These are phyloP conservation scores for Leucaena leucocephala DNA, from an alignment of 306 rosid species.

Conservation along the genomic window DNA sequence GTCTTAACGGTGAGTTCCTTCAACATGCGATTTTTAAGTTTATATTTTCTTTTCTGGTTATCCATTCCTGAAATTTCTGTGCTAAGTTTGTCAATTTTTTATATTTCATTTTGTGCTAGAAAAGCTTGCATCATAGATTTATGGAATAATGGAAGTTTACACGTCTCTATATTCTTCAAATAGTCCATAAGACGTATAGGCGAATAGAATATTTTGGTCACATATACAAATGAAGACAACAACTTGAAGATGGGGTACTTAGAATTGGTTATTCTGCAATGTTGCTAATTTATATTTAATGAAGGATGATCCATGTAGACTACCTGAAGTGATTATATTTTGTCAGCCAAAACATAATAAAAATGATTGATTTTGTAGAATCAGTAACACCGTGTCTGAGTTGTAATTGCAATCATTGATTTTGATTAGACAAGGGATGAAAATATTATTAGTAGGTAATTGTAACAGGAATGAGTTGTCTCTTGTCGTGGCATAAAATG, in stretches of 20 bases:
- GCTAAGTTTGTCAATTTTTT: background rate
- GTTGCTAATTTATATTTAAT: background rate
- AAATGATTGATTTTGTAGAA: no score
- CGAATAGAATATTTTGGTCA: no score
- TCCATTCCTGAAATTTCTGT: background rate
- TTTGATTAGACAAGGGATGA: background rate
- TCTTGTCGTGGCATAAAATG: no score
- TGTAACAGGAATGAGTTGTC: no score
- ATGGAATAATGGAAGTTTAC: background rate
- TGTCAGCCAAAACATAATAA: no score
- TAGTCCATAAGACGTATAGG: no score
- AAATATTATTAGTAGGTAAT: background rate
- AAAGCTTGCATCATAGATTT: conserved; percentile 3
- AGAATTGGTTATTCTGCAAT: background rate
- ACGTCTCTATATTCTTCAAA: background rate
- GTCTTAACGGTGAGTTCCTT: conserved; percentile 74
- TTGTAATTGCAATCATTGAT: no score
- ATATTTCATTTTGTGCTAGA: background rate
- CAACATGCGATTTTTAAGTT: background rate
- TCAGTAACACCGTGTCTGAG: background rate
- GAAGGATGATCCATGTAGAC: background rate
- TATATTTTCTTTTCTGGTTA: no score
- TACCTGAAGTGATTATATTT: background rate
- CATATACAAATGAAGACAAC: background rate
- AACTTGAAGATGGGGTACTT: background rate